Base-by-base conservation (phyloP, 108 stramenopile species). In the Skeletonema menzelii region DNA sequence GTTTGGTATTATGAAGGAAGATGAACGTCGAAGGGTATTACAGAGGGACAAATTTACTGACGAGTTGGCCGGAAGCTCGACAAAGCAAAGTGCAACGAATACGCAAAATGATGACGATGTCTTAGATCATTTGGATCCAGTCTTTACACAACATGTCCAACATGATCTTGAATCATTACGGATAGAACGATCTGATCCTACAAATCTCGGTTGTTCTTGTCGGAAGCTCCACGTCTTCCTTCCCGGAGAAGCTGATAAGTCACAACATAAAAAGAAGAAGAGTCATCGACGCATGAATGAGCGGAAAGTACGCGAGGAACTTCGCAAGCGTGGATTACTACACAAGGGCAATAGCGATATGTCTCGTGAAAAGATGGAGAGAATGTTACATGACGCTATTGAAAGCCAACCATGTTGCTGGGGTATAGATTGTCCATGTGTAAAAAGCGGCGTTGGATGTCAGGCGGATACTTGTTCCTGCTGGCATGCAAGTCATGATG, bases 401-500 rank as follows among this genome's bases (percentile, higher is more conserved):
- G 88, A 86, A 49, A 70, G 80, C 10, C 87, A 94, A 70, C 86
- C 90, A 19, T 94, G 93, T 66, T 94, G 93, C 72, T 69, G 63
- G 28, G 61, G 61, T 3, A 72, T 82, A 4, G 88, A 91, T 53
- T 95, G 93, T 61, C 88, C 88, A 49, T 95, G 93, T 65, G 60
- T 81, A 19, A 73, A 74, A 38, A 86, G 85, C 59, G 91, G 91
- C 11, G 83, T 95, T 46, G 85, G 82, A n/a, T 95, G 93, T 69
- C 93, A 95, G 80, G 83, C 88, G 3, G 93, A 95, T 72, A 87
- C 87, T 15, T 95, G 93, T 65, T 80, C 80, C 7, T 95, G 93
- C 74, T 91, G 93, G 91, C 84, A 88, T 68, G 80, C 82, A 11
- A 82, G 84, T 30, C 93, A 91, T 87, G 85, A 86, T 27, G 65